Evolutionary conservation across 2,329 filamentous ascomycete species (phyloP).

Genomic region (Trichothecium roseum): DNA sequence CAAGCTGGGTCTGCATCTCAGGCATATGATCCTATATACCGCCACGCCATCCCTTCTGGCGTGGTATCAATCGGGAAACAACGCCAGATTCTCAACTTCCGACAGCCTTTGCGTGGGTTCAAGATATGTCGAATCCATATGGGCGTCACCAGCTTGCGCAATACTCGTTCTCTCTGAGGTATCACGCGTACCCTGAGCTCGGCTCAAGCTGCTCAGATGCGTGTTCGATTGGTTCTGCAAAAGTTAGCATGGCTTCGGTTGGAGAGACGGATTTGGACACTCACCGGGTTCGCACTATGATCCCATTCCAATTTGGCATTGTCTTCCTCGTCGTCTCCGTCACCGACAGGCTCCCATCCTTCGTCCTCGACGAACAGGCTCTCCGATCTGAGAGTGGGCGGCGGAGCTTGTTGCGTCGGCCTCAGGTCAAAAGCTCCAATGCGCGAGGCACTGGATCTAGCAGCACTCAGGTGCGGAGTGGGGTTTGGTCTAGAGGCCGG

Average conservation of each 20-base stretch:
- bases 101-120: slow-evolving; percentile 68
- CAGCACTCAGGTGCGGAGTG: slow-evolving; percentile 21
- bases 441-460: slow-evolving; percentile 22
- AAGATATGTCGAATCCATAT: slow-evolving; percentile 26
- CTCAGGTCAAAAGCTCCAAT: slow-evolving; percentile 32
- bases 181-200: too few species aligned
- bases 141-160: slow-evolving; percentile 12
- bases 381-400: slow-evolving; percentile 50
- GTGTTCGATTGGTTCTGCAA: slow-evolving; percentile 31
- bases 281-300: slow-evolving; percentile 52
- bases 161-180: slow-evolving; percentile 5
- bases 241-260: slow-evolving; percentile 15
- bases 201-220: slow-evolving; percentile 28
- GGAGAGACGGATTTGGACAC: slow-evolving; percentile 11
- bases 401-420: slow-evolving; percentile 39
- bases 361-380: slow-evolving; percentile 70
- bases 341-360: slow-evolving; percentile 58
- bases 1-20: slow-evolving; percentile 62
- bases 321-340: slow-evolving; percentile 53
- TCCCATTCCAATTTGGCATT: slow-evolving; percentile 63
- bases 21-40: neutral
- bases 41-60: neutral
- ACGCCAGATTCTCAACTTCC: slow-evolving; percentile 43
- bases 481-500: slow-evolving; percentile 17
- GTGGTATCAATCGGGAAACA: slow-evolving; percentile 27